Percentiles rank a stretch among this genome's conserved stretches.
phyloP scores from a whole-genome alignment of 2,329 filamentous ascomycete species.

The Leptodontidium sp. region DNA sequence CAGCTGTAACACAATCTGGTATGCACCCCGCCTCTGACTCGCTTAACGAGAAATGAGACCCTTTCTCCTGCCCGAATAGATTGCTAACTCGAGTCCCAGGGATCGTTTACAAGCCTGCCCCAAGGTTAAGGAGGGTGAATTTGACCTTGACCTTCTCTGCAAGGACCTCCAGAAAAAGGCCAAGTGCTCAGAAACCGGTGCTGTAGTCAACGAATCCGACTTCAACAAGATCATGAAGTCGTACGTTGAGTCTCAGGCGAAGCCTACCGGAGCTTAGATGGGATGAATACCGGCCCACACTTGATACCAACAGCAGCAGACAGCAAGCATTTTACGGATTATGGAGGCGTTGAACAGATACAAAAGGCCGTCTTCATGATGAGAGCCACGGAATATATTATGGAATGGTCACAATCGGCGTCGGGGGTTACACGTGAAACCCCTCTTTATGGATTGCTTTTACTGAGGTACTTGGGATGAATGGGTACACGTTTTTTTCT shows the following conservation, averaged over 20 bases:
- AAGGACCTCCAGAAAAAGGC: slow-evolving; percentile 94
- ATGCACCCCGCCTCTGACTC: slow-evolving; percentile 50
- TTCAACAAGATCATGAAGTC: slow-evolving; percentile 81
- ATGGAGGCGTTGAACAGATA: slow-evolving; percentile 24
- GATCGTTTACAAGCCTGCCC: slow-evolving; percentile 88
- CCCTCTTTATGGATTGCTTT: slow-evolving; percentile 5
- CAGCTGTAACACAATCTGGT: slow-evolving; percentile 94
- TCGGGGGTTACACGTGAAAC: slow-evolving; percentile 10
- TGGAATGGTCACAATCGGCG: slow-evolving; percentile 24
- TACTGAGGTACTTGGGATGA: neutral
- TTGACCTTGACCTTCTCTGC: slow-evolving; percentile 93
- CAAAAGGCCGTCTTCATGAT: slow-evolving; percentile 27
- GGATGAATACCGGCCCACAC: slow-evolving; percentile 1
- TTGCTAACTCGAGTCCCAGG: slow-evolving; percentile 60
- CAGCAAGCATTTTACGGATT: slow-evolving; percentile 27
- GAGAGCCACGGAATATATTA: slow-evolving; percentile 23
- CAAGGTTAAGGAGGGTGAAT: slow-evolving; percentile 87
- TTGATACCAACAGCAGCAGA: slow-evolving; percentile 28
- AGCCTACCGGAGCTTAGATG: slow-evolving; percentile 23
- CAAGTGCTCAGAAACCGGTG: slow-evolving; percentile 89
- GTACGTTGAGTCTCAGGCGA: slow-evolving; percentile 51
- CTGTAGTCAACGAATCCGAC: slow-evolving; percentile 87
- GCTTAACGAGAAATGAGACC: neutral
- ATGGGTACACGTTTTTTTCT: neutral
- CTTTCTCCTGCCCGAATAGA: slow-evolving; percentile 5